Evolutionary conservation across 805 yeast genomes (phyloP).

Genomic region (Lachancea cidri): DNA sequence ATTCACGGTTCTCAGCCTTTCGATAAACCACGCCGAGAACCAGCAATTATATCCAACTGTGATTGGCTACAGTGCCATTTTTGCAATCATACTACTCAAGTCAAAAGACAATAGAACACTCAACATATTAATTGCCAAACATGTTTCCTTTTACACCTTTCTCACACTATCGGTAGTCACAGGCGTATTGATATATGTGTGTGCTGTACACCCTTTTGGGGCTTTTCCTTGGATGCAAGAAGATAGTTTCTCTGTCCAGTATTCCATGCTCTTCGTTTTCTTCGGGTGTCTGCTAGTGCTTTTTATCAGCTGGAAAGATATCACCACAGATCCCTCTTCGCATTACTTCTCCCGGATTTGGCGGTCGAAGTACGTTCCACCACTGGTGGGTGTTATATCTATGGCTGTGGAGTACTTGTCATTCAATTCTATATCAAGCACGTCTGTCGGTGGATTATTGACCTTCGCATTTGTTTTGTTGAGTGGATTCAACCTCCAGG

Average conservation of each 20-base stretch:
- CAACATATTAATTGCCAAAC: not conserved
- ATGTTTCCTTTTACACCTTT: not conserved
- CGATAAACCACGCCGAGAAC: constrained; percentile 4
- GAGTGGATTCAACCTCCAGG: constrained; percentile 6
- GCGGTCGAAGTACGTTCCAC: constrained; percentile 13
- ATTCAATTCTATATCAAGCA: constrained; percentile 20
- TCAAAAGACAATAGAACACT: not conserved
- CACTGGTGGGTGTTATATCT: constrained; percentile 29
- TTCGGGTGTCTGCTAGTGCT: constrained; percentile 27
- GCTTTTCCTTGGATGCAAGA: not conserved
- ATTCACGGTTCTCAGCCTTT: constrained; percentile 9
- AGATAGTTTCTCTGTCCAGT: constrained; percentile 13
- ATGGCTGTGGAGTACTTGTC: constrained; percentile 34
- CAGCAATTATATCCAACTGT: constrained; percentile 1
- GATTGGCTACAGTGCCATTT: constrained; percentile 1
- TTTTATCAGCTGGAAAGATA: constrained; percentile 25
- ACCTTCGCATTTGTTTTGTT: constrained; percentile 15
- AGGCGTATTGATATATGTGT: constrained; percentile 2
- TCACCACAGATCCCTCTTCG: constrained; percentile 8
- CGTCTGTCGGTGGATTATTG: constrained; percentile 12
- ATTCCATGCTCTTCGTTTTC: constrained; percentile 29
- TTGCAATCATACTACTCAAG: not conserved
- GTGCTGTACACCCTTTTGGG: constrained; percentile 1
- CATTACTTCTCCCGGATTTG: not conserved
- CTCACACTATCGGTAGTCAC: not conserved